phyloP scores from a whole-genome alignment of 2,329 filamentous ascomycete genomes.

The Alternaria brassicae region DNA sequence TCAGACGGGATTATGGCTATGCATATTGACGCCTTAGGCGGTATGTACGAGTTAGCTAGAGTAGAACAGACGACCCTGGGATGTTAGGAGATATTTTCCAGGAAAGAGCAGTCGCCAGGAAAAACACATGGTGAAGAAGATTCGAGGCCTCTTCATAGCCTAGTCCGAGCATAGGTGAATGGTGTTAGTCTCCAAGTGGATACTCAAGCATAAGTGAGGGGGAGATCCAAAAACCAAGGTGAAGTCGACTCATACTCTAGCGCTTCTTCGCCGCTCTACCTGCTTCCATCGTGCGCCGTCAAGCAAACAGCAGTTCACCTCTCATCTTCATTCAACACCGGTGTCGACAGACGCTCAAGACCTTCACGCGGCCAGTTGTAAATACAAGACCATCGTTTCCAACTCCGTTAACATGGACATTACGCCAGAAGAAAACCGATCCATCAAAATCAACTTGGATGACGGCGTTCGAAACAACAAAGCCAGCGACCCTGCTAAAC shows the following conservation, averaged over 20 bases:
- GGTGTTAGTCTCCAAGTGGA: background rate
- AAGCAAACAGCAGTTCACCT: background rate
- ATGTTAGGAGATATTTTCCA: background rate
- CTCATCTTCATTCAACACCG: background rate
- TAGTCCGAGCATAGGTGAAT: no score
- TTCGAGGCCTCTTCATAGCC: background rate
- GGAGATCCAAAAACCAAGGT: background rate
- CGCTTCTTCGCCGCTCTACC: background rate
- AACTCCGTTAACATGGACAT: background rate
- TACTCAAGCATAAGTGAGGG: background rate
- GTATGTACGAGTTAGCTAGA: no score
- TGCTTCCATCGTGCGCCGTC: background rate
- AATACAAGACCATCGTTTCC: background rate
- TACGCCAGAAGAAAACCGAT: background rate
- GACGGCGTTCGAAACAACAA: background rate
- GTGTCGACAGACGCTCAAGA: background rate
- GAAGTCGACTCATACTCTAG: background rate
- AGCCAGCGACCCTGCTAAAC: background rate
- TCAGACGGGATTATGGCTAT: no score
- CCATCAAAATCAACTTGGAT: background rate
- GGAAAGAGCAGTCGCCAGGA: background rate
- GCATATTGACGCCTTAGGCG: no score
- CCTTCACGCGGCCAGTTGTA: background rate
- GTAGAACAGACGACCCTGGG: background rate
- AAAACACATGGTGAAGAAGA: background rate